phyloP scores from a whole-genome alignment of 495 filamentous ascomycete genomes.

The Aspergillus wentii region DNA sequence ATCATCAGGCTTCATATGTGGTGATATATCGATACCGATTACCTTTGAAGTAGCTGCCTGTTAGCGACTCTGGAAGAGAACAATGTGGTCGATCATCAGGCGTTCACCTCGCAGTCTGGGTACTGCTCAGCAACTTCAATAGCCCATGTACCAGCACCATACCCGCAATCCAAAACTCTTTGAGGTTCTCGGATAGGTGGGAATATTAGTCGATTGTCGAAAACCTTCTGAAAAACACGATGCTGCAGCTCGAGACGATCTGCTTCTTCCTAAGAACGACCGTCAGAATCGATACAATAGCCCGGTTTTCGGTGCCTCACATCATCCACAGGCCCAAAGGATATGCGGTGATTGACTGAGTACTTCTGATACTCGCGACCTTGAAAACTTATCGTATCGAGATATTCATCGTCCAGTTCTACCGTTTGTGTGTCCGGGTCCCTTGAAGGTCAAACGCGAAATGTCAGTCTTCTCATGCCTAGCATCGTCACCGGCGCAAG shows the following conservation, averaged over 20 bases:
- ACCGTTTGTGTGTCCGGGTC: slow-evolving; percentile 45
- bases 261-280: slow-evolving; percentile 64
- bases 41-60: slow-evolving; percentile 50
- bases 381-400: slow-evolving; percentile 59
- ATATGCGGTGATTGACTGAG: slow-evolving; percentile 66
- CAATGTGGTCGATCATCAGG: not conserved
- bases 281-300: slow-evolving; percentile 10
- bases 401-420: slow-evolving; percentile 55
- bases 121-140: slow-evolving; percentile 58
- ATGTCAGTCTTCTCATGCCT: slow-evolving; percentile 14
- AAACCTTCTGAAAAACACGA: slow-evolving; percentile 63
- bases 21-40: slow-evolving; percentile 74
- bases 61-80: slow-evolving; percentile 8
- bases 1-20: slow-evolving; percentile 67
- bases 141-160: slow-evolving; percentile 62
- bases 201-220: slow-evolving; percentile 75
- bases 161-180: slow-evolving; percentile 74
- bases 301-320: slow-evolving; percentile 41
- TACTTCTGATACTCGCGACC: slow-evolving; percentile 69
- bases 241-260: slow-evolving; percentile 70
- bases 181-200: slow-evolving; percentile 60
- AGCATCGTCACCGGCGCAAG: slow-evolving; percentile 4
- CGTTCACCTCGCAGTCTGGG: slow-evolving; percentile 65
- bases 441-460: slow-evolving; percentile 25
- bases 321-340: slow-evolving; percentile 81